Conservation (phyloP, 129 eudicot species). For the Daucus carota region DNA sequence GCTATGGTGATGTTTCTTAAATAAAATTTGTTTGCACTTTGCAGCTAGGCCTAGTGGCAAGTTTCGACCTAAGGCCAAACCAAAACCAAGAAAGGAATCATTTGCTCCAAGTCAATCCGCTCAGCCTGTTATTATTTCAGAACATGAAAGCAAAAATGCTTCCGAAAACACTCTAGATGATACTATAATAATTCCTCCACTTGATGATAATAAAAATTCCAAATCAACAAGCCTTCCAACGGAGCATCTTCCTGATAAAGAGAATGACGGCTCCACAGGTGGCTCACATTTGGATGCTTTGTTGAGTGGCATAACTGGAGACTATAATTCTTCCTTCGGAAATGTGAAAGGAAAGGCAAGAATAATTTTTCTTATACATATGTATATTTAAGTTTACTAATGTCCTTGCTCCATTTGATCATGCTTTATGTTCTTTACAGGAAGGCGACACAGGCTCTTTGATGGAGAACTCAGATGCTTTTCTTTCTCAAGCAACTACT, state of each 20-base stretch:
- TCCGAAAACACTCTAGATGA: slow-evolving; percentile 14
- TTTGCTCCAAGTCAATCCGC: slow-evolving; percentile 16
- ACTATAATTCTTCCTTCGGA: too few relatives aligned
- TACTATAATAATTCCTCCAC: neutral
- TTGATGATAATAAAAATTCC: slow-evolving; percentile 1
- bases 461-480: slow-evolving; percentile 30
- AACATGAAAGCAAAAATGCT: slow-evolving; percentile 14
- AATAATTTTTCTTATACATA: too few relatives aligned
- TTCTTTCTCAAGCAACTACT: slow-evolving; percentile 27
- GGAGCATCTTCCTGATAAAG: too few relatives aligned
- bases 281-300: too few relatives aligned
- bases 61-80: slow-evolving; percentile 66
- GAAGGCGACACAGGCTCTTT: slow-evolving; percentile 27
- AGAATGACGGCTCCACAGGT: too few relatives aligned
- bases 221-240: slow-evolving; percentile 17
- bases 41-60: slow-evolving; percentile 46
- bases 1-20: neutral
- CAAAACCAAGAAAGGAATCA: slow-evolving; percentile 29
- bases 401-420: slow-evolving; percentile 6
- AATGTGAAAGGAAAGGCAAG: too few relatives aligned
- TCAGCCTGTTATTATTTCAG: slow-evolving; percentile 18
- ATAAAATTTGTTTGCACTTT: neutral
- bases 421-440: slow-evolving; percentile 25
- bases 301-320: too few relatives aligned
- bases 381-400: neutral